Conservation (phyloP, 495 filamentous ascomycete genomes). For the Aspergillus saccharolyticus region DNA sequence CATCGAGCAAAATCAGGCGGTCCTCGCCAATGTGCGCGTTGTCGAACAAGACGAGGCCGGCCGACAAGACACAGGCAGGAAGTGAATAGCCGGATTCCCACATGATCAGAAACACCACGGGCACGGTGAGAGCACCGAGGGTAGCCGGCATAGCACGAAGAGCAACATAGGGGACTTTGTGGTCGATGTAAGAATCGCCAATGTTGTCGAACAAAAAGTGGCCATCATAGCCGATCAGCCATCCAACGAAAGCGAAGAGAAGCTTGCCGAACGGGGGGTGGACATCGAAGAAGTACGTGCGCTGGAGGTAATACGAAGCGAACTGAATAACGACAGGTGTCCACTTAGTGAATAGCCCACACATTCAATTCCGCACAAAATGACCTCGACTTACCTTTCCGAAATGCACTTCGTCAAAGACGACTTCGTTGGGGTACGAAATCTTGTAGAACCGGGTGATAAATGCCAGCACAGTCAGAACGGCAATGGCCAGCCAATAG, state of each 20-base stretch:
- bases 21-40: slow-evolving; percentile 99
- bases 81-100: slow-evolving; percentile 98
- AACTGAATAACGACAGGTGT: slow-evolving; percentile 51
- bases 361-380: not conserved
- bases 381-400: slow-evolving; percentile 69
- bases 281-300: slow-evolving; percentile 99
- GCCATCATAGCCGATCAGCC: slow-evolving; percentile 92
- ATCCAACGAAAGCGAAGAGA: slow-evolving; percentile 80
- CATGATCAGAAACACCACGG: slow-evolving; percentile 96
- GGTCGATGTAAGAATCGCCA: slow-evolving; percentile 93
- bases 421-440: slow-evolving; percentile 88
- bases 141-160: slow-evolving; percentile 91
- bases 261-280: slow-evolving; percentile 88
- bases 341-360: not conserved
- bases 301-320: slow-evolving; percentile 92
- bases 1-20: slow-evolving; percentile 89
- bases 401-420: slow-evolving; percentile 99
- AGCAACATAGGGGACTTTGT: slow-evolving; percentile 95
- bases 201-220: slow-evolving; percentile 99
- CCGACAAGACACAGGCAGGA: slow-evolving; percentile 81
- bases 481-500: slow-evolving; percentile 71
- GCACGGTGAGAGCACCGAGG: slow-evolving; percentile 85
- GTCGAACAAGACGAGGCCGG: slow-evolving; percentile 87
- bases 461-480: slow-evolving; percentile 83
- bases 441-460: slow-evolving; percentile 93